Percentiles rank a stretch among this genome's conserved stretches.
These are phyloP conservation scores for Globisporangium recalcitrans DNA, from an alignment of 352 stramenopile genomes.

Conservation along the genomic window DNA sequence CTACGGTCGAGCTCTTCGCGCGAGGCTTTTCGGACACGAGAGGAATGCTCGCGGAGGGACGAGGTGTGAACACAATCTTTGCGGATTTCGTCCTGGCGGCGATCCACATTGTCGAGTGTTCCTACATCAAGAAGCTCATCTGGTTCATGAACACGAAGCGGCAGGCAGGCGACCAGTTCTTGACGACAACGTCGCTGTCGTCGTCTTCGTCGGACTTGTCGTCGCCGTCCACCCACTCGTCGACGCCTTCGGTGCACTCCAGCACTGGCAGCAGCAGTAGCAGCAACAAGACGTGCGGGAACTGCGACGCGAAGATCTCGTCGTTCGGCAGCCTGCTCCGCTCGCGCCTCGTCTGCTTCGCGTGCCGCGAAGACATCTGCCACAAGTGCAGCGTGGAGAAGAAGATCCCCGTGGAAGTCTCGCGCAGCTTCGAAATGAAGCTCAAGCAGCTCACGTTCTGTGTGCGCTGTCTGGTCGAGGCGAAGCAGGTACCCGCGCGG, in stretches of 20 bases:
- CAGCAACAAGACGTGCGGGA: background rate
- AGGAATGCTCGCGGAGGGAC: background rate
- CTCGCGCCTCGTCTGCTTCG: background rate
- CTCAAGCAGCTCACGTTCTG: conserved; percentile 12
- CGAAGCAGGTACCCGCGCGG: conserved; percentile 10
- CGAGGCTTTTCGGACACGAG: conserved; percentile 1
- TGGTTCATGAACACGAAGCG: conserved; percentile 7
- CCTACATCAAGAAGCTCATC: conserved; percentile 11
- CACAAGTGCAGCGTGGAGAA: conserved; percentile 16
- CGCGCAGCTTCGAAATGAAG: background rate
- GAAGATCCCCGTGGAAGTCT: conserved; percentile 9
- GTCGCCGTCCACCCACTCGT: conserved; percentile 16
- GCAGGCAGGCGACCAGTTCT: background rate
- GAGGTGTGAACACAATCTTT: conserved; percentile 1
- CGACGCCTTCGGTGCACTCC: conserved; percentile 2
- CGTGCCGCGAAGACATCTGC: conserved; percentile 7
- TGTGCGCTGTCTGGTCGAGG: conserved; percentile 11
- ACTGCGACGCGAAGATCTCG: background rate
- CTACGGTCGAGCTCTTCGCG: conserved; percentile 2
- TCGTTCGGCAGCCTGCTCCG: background rate
- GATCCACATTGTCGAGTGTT: conserved; percentile 6
- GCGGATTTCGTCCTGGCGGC: conserved; percentile 1
- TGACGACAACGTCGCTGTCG: background rate
- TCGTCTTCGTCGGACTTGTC: background rate
- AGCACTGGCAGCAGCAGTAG: background rate